Conservation (phyloP, 2,329 filamentous ascomycete genomes). For the Thielaviopsis ethacetica region DNA sequence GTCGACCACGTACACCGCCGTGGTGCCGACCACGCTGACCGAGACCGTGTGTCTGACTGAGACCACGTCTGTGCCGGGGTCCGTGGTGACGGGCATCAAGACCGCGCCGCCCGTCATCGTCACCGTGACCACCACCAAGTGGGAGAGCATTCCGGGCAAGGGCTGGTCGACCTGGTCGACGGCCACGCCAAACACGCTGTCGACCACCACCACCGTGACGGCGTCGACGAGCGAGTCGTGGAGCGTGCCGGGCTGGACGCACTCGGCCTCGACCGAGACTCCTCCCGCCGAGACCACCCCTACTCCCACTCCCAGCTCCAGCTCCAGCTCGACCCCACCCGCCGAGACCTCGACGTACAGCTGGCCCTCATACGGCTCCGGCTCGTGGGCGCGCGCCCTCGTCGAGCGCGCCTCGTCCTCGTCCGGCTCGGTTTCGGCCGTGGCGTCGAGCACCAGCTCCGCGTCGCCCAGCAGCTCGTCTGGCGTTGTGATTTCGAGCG, state of each 20-base stretch:
- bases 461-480: background rate
- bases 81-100: background rate
- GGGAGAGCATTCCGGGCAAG: background rate
- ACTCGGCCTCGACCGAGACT: background rate
- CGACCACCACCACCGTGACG: background rate
- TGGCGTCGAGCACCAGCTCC: background rate
- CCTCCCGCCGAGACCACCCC: background rate
- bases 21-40: constrained; percentile 3
- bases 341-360: background rate
- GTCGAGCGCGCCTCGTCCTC: background rate
- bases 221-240: background rate
- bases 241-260: background rate
- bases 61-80: background rate
- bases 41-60: constrained; percentile 2
- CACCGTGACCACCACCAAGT: constrained; percentile 5
- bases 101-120: constrained; percentile 3
- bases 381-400: background rate
- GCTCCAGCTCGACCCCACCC: background rate
- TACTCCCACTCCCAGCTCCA: too few species aligned
- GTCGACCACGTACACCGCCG: background rate
- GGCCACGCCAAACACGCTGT: background rate
- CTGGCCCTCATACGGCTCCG: background rate
- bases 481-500: background rate
- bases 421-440: background rate
- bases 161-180: background rate